These are phyloP conservation scores for Knoxdaviesia capensis DNA, from an alignment of 2,329 filamentous ascomycete species.

Conservation along the genomic window DNA sequence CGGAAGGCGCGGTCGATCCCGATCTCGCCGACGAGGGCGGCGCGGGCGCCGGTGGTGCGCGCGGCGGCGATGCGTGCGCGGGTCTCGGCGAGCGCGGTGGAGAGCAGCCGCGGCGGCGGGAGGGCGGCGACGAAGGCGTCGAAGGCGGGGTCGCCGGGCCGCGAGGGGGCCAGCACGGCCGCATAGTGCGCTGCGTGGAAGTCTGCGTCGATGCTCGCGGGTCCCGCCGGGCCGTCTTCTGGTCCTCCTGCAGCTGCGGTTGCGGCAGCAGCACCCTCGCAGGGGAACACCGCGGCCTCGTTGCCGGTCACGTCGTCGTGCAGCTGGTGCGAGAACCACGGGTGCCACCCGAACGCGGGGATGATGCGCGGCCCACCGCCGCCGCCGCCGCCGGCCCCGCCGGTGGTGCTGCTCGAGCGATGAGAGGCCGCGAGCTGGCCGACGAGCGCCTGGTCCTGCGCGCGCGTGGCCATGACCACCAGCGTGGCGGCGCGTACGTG, in stretches of 20 bases:
- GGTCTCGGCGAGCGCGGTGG: constrained; percentile 34
- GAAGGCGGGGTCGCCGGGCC: constrained; percentile 21
- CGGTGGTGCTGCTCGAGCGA: constrained; percentile 4
- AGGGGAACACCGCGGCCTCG: not conserved
- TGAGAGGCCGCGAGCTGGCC: constrained; percentile 30
- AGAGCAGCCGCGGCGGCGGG: constrained; percentile 39
- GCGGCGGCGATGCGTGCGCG: constrained; percentile 31
- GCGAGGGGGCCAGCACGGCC: constrained; percentile 39
- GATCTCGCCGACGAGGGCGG: constrained; percentile 59
- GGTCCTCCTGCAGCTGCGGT: too few relatives aligned
- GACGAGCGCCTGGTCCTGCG: constrained; percentile 57
- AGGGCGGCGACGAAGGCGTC: constrained; percentile 26
- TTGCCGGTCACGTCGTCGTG: constrained; percentile 31
- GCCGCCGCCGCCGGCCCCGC: constrained; percentile 3
- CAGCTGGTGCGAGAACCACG: constrained; percentile 67
- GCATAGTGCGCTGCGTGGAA: constrained; percentile 41
- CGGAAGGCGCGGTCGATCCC: constrained; percentile 62
- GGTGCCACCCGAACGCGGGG: constrained; percentile 73
- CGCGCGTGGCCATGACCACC: constrained; percentile 54
- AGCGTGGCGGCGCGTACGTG: constrained; percentile 45
- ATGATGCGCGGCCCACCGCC: too few relatives aligned
- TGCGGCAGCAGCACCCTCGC: too few relatives aligned
- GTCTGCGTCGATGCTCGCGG: constrained; percentile 17
- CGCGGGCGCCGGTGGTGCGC: too few relatives aligned
- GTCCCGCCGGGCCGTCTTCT: constrained; percentile 3